Conservation (phyloP, 2,329 filamentous ascomycete species). For the Epichloe uncinata region DNA sequence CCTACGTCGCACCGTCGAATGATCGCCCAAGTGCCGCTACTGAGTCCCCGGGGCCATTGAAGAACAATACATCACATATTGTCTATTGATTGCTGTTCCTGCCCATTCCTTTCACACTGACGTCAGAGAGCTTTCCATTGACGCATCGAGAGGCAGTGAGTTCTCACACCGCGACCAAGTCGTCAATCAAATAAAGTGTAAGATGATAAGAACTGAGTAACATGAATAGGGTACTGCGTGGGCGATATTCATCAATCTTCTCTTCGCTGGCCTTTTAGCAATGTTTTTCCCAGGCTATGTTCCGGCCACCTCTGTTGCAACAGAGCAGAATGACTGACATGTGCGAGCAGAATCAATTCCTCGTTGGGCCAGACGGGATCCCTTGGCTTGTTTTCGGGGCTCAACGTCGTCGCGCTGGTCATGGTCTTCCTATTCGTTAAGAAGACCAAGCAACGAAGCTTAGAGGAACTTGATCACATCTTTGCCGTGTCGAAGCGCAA, state of each 20-base stretch:
- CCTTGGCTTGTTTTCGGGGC: conserved; percentile 31
- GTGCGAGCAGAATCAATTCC: conserved; percentile 9
- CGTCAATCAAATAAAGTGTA: not conserved
- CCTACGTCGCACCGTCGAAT: too few relatives aligned
- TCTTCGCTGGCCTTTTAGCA: conserved; percentile 32
- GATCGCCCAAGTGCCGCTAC: too few relatives aligned
- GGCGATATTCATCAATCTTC: conserved; percentile 33
- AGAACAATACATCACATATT: not conserved
- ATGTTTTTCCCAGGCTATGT: conserved; percentile 24
- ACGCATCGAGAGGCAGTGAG: conserved; percentile 32
- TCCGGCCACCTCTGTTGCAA: not conserved
- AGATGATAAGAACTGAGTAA: not conserved
- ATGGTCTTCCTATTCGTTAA: conserved; percentile 31
- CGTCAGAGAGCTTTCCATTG: conserved; percentile 36
- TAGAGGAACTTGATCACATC: conserved; percentile 27
- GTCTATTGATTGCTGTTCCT: not conserved
- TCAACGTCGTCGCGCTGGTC: conserved; percentile 32
- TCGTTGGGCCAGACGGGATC: conserved; percentile 19
- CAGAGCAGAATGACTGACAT: conserved; percentile 6
- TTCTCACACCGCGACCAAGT: not conserved
- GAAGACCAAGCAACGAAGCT: conserved; percentile 26
- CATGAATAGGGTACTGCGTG: conserved; percentile 29
- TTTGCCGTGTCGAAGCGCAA: conserved; percentile 24
- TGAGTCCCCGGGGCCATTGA: not conserved
- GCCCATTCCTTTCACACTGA: conserved; percentile 36